Evolutionary conservation across 2,329 filamentous ascomycete species (phyloP), one percentile per base, ranked within the genome.

Genomic region (Fusarium siculi): DNA sequence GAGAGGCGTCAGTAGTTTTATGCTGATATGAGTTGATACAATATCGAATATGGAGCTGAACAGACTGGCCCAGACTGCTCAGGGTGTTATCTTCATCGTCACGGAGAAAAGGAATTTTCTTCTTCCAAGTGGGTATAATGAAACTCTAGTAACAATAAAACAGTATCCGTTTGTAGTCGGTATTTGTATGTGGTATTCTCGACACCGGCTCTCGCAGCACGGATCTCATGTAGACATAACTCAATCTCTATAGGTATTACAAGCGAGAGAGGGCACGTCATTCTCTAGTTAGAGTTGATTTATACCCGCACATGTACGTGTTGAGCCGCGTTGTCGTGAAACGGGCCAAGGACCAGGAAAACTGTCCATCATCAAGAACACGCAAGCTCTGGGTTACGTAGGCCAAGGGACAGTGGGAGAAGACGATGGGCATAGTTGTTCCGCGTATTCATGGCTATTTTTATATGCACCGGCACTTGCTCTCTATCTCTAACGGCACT

Each of bases 281-380:
- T 70, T 60, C 25, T 39, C 44, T 43, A 16, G 52, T 56, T 52
- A 42, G 30, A 40, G 37, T 44, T 60, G 58, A 34, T 46, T 34
- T 28, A 42, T 43, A 69, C n/a, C 50, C 18, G 37, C 50, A 37
- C 46, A 65, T 42, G 47, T 70, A 66, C 53, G 53, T 46, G 59
- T 70, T 54, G 53, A 70, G 58, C 58, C 66, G 66, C 58, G 65
- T 69, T 70, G 43, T 70, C 42, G 60, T 70, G 67, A 70, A 70
- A 70, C 67, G 28, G 49, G 59, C 67, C 67, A 66, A 70, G 67
- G 42, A 28, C 32, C 37, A 32, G 28, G 36, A 32, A 54, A 30
- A 39, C 52, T 19, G 16, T 36, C 16, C 19, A 52, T 52, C 28
- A 44, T 46, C 32, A 66, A 39, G 44, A 39, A 49, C 16, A 54